These are phyloP conservation scores for Mortierella antarctica DNA, from an alignment of 192 early-diverging fungal genomes.

Conservation along the genomic window DNA sequence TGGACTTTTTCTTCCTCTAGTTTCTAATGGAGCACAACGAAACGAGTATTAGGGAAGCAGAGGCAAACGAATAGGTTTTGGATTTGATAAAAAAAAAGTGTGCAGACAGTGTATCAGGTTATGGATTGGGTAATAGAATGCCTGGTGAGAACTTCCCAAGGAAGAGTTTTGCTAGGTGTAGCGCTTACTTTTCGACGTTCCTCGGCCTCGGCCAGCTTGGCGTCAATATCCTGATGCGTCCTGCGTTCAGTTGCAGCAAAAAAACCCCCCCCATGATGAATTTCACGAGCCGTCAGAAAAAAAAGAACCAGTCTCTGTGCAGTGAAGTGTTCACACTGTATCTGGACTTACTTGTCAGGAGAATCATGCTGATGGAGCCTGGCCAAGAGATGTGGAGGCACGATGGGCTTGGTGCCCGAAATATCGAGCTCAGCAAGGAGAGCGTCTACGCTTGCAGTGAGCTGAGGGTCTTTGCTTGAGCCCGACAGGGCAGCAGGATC, in stretches of 20 bases:
- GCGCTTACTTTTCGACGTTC: constrained; percentile 44
- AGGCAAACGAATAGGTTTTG: neutral
- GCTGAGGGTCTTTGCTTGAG: constrained; percentile 22
- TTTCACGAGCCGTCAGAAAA: neutral
- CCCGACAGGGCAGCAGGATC: neutral
- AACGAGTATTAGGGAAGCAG: neutral
- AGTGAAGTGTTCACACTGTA: too few species aligned
- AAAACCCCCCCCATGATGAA: neutral
- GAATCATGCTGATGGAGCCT: constrained; percentile 25
- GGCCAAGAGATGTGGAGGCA: constrained; percentile 43
- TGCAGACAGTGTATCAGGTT: too few species aligned
- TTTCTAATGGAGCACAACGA: constrained; percentile 10
- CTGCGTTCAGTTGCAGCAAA: constrained; percentile 2
- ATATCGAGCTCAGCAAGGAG: constrained; percentile 36
- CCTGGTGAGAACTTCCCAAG: too few species aligned
- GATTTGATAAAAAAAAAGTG: neutral
- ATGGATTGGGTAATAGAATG: too few species aligned
- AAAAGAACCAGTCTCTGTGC: too few species aligned
- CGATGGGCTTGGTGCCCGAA: constrained; percentile 24
- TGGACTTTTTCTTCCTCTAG: constrained; percentile 48
- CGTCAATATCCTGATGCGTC: constrained; percentile 40
- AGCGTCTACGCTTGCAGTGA: constrained; percentile 9
- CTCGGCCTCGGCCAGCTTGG: constrained; percentile 49
- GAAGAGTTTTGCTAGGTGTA: neutral
- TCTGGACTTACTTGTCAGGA: constrained; percentile 28